Evolutionary conservation across 768 basidiomycete species (phyloP), one percentile per base, ranked within the genome.

Genomic region (Tulasnella sp.): DNA sequence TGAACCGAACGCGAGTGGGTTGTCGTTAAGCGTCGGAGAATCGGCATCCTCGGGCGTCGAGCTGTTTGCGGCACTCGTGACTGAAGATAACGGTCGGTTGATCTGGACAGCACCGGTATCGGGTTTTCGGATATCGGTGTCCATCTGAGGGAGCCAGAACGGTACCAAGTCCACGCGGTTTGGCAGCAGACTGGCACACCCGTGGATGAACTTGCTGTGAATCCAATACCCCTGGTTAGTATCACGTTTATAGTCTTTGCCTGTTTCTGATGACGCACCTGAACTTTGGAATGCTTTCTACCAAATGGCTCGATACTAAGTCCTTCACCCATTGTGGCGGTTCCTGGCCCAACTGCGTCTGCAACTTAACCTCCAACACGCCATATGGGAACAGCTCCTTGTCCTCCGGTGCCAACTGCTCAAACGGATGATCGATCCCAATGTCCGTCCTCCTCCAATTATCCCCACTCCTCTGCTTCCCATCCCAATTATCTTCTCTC

Each of bases 61-160:
- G 41, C 67, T 42, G 56, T 64, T 45, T 56, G 63, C 21, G 58
- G 56, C n/a, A 65, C 65, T 44, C 64, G 65, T 51, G 60, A 73
- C 72, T n/a, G 70, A 65, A 42, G 70, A 66, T 66, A 38, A 72
- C 70, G 93, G 94, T 11, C 94, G 84, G 66, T 91, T 82, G 61
- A 90, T 84, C 61, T 66, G 67, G 24, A 56, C 24, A 68, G 85
- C 82, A 60, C 88, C 84, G 3, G 85, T 88, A 61, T 87, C 86
- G 2, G 93, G 92, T 70, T 97, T 97, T 50, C 92, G 79, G 67
- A 98, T 98, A 68, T 97, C 90, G 53, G 80, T 86, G 61, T 96
- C 94, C 94, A 97, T 96, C 70, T 98, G 94, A 4, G 94, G 94
- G 4, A 94, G 80, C 96, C 96, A 99, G 78, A 97, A 99, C 4